A percentile compares a stretch with the other conserved stretches of the same genome.
These are phyloP conservation scores for Punctularia strigosozonata DNA, from an alignment of 768 basidiomycete genomes.

Conservation along the genomic window DNA sequence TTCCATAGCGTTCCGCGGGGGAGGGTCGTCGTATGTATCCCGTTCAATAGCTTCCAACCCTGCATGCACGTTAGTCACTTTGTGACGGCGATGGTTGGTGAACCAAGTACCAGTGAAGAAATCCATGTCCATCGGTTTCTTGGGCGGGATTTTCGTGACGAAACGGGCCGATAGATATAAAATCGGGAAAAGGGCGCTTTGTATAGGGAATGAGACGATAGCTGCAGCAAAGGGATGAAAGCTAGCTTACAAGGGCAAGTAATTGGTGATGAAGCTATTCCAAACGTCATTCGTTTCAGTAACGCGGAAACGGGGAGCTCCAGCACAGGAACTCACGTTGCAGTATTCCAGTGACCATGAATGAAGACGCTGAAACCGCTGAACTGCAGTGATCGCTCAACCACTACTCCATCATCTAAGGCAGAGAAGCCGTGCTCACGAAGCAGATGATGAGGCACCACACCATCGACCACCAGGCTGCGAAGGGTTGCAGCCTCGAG, in stretches of 20 bases:
- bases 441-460: conserved; percentile 39
- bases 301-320: no score
- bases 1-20: conserved; percentile 55
- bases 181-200: conserved; percentile 54
- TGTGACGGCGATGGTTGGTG: conserved; percentile 58
- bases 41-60: no score
- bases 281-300: no score
- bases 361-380: conserved; percentile 43
- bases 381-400: conserved; percentile 24
- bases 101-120: conserved; percentile 61
- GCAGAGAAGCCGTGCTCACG: conserved; percentile 39
- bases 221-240: background rate
- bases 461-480: conserved; percentile 41
- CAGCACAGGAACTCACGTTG: no score
- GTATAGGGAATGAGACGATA: background rate
- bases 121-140: conserved; percentile 67
- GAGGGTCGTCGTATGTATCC: conserved; percentile 45
- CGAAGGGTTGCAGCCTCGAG: conserved; percentile 58
- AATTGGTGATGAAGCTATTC: conserved; percentile 87
- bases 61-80: no score
- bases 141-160: conserved; percentile 33
- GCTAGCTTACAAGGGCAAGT: conserved; percentile 36
- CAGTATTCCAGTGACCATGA: conserved; percentile 37
- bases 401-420: conserved; percentile 18
- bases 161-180: conserved; percentile 53